These are phyloP conservation scores for Arabis alpina DNA, from an alignment of 345 rosid genomes.

Conservation along the genomic window DNA sequence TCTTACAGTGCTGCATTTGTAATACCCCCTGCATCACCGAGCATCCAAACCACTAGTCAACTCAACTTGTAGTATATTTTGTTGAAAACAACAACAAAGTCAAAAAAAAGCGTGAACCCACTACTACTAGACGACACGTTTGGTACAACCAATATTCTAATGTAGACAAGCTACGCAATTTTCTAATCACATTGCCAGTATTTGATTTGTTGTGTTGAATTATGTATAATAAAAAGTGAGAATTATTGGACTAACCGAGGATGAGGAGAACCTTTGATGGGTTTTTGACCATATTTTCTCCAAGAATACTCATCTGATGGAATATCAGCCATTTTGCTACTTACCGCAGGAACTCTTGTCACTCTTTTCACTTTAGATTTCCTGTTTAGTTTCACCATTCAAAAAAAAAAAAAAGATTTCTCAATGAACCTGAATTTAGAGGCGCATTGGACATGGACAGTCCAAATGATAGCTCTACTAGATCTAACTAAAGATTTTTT, in stretches of 20 bases:
- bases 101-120: constrained; percentile 36
- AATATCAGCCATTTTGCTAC: constrained; percentile 85
- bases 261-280: constrained; percentile 98
- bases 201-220: too few species aligned
- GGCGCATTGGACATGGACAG: neutral
- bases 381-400: constrained; percentile 44
- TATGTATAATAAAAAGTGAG: too few species aligned
- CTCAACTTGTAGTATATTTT: neutral
- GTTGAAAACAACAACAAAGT: constrained; percentile 27
- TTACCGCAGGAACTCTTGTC: constrained; percentile 79
- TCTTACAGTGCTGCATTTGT: constrained; percentile 88
- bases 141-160: constrained; percentile 32
- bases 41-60: constrained; percentile 10
- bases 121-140: constrained; percentile 37
- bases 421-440: constrained; percentile 5
- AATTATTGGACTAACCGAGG: constrained; percentile 62
- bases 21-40: constrained; percentile 69
- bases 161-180: constrained; percentile 14
- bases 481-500: constrained; percentile 7
- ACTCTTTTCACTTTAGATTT: constrained; percentile 73
- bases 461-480: neutral
- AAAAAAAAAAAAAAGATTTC: neutral
- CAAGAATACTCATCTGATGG: constrained; percentile 90
- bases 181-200: neutral
- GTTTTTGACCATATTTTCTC: constrained; percentile 98